These are phyloP conservation scores for Narthecium ossifragum DNA, from an alignment of 106 monocot genomes.

Conservation along the genomic window DNA sequence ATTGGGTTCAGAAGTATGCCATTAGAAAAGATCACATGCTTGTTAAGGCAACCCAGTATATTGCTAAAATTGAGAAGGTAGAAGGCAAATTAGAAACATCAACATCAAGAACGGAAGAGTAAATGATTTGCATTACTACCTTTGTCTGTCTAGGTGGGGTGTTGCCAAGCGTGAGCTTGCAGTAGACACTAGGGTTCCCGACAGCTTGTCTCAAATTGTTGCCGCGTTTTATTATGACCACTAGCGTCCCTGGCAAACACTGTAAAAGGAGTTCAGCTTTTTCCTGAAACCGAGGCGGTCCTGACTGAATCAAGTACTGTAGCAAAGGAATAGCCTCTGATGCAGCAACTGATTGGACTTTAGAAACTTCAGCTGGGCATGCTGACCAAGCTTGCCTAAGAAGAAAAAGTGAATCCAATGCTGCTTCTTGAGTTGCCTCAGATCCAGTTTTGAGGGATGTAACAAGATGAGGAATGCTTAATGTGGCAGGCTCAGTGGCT, in stretches of 20 bases:
- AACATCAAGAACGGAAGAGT: not conserved
- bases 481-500: conserved; percentile 90
- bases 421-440: conserved; percentile 91
- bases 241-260: conserved; percentile 89
- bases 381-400: conserved; percentile 97
- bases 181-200: conserved; percentile 89
- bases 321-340: conserved; percentile 94
- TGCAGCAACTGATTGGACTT: conserved; percentile 92
- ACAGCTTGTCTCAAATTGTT: conserved; percentile 97
- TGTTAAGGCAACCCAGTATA: too few species aligned
- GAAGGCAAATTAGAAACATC: not conserved
- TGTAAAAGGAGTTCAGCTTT: conserved; percentile 93
- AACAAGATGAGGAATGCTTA: conserved; percentile 92
- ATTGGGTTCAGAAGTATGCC: too few species aligned
- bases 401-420: conserved; percentile 85
- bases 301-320: conserved; percentile 96
- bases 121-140: conserved; percentile 29
- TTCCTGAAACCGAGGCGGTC: conserved; percentile 96
- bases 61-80: not conserved
- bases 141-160: conserved; percentile 82
- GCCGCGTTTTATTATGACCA: conserved; percentile 82
- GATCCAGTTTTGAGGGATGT: conserved; percentile 87
- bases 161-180: conserved; percentile 93
- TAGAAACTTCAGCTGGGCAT: conserved; percentile 92
- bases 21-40: too few species aligned